These are phyloP conservation scores for Rhododendron ovatum DNA, from an alignment of 148 eudicot genomes.

Conservation along the genomic window DNA sequence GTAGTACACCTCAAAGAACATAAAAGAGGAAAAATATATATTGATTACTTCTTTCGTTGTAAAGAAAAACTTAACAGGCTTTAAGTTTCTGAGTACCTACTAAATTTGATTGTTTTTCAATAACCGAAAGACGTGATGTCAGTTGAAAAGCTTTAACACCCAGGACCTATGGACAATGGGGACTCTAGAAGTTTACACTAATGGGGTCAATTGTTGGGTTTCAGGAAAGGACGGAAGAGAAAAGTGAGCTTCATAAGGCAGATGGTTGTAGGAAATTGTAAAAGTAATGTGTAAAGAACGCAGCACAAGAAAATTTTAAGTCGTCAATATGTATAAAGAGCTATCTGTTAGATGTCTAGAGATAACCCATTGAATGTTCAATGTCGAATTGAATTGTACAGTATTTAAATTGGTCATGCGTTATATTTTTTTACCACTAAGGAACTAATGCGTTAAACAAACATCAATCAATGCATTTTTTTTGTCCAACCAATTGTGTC, in stretches of 20 bases:
- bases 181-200: neutral
- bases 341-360: neutral
- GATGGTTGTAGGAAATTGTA: neutral
- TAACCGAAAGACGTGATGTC: neutral
- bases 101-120: neutral
- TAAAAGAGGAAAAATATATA: neutral
- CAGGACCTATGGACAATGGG: neutral
- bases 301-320: neutral
- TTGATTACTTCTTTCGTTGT: neutral
- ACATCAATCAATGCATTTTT: neutral
- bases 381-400: no score
- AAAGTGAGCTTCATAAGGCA: neutral
- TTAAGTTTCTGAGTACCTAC: neutral
- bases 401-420: neutral
- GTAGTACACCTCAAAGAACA: neutral
- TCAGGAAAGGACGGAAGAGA: neutral
- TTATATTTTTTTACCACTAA: neutral
- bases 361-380: neutral
- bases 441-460: neutral
- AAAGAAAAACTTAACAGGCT: neutral
- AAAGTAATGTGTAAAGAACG: neutral
- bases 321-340: neutral
- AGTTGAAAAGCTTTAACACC: neutral
- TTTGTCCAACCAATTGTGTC: neutral
- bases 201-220: neutral